Percentiles rank a stretch among this genome's conserved stretches.
Conservation (phyloP, 1,139 yeast genomes). For the Yamadazyma sp. region DNA sequence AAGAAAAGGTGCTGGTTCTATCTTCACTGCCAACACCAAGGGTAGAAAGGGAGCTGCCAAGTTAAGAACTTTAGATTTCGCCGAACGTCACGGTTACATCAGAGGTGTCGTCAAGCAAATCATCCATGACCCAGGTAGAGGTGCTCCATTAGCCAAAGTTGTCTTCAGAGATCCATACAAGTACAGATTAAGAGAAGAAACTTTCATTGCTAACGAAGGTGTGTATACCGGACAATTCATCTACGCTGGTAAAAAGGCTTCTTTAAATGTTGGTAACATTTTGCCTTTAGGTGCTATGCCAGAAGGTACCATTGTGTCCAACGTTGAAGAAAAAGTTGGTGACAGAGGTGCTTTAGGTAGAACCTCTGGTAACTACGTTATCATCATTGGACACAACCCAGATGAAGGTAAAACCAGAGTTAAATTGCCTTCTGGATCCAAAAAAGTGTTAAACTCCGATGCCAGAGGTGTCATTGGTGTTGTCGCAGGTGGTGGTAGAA, state of each 20-base stretch:
- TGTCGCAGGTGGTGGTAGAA: conserved; percentile 99
- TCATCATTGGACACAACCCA: conserved; percentile 98
- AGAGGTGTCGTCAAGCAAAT: conserved; percentile 97
- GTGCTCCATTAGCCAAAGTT: conserved; percentile 98
- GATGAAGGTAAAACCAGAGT: conserved; percentile 99
- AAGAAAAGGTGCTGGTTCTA: conserved; percentile 99
- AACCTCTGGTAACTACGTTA: conserved; percentile 99
- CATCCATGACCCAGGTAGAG: conserved; percentile 98
- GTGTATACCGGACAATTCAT: conserved; percentile 98
- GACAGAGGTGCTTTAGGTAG: conserved; percentile 99
- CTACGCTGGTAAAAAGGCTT: conserved; percentile 98
- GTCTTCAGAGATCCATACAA: conserved; percentile 99
- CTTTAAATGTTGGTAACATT: conserved; percentile 95
- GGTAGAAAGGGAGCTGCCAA: conserved; percentile 99
- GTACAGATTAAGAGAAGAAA: conserved; percentile 97
- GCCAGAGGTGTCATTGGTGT: conserved; percentile 99
- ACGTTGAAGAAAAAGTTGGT: conserved; percentile 99
- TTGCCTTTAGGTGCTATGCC: conserved; percentile 97
- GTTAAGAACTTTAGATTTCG: conserved; percentile 96
- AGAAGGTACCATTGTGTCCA: conserved; percentile 98
- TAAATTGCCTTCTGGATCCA: conserved; percentile 98
- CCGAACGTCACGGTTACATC: conserved; percentile 98
- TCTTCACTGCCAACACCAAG: conserved; percentile 98
- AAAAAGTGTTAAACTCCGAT: conserved; percentile 90
- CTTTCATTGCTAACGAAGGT: conserved; percentile 99